Conservation (phyloP, 2,329 filamentous ascomycete species). For the Parasarocladium wereldwijsianum region DNA sequence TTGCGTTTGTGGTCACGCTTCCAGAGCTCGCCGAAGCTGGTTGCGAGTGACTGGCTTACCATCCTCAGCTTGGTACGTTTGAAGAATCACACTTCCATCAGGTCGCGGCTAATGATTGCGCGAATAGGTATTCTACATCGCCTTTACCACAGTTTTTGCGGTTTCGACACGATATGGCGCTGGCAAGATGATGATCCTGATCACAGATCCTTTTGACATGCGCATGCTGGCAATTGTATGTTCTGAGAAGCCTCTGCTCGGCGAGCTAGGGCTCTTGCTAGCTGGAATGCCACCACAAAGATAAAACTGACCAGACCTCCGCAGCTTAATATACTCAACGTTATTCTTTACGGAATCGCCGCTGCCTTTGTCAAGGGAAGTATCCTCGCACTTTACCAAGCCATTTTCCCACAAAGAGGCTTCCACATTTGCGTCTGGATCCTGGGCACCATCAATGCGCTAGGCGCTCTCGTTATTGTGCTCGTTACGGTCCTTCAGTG, state of each 20-base stretch:
- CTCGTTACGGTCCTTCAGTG: no score
- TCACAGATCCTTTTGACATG: conserved; percentile 5
- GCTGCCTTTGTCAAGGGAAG: no score
- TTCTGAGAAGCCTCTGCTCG: not conserved
- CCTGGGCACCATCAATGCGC: no score
- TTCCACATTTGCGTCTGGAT: no score
- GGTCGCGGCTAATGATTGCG: not conserved
- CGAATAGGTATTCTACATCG: conserved; percentile 4
- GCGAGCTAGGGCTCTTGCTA: not conserved
- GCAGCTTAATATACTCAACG: no score
- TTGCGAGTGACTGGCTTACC: conserved; percentile 6
- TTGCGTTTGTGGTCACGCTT: no score
- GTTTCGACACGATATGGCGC: conserved; percentile 6
- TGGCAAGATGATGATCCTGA: conserved; percentile 5
- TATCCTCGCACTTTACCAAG: no score
- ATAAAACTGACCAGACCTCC: not conserved
- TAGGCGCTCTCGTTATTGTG: no score
- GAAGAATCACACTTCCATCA: not conserved
- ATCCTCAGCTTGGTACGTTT: conserved; percentile 3
- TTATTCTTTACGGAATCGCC: no score
- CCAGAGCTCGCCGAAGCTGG: not conserved
- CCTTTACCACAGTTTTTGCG: conserved; percentile 5
- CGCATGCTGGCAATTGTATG: conserved; percentile 6
- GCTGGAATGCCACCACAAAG: conserved; percentile 1
- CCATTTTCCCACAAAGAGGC: no score